phyloP scores from a whole-genome alignment of 2,329 filamentous ascomycete species.

The Verticillium tricorpus region DNA sequence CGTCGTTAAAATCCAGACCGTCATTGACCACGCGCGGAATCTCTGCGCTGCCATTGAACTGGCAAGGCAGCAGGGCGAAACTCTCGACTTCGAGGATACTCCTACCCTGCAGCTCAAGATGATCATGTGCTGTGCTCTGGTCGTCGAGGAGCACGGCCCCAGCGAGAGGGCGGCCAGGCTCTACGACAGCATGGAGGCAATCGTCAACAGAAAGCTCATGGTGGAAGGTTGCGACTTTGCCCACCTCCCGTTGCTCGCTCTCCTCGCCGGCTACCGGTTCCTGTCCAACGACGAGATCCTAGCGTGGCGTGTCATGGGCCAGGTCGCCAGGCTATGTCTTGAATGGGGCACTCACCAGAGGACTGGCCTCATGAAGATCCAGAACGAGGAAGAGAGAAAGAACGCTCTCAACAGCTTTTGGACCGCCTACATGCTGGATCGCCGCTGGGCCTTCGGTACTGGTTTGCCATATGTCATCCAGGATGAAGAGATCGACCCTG shows the following conservation, averaged over 20 bases:
- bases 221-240: conserved; percentile 43
- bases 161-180: conserved; percentile 69
- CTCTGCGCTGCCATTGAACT: conserved; percentile 69
- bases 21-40: conserved; percentile 65
- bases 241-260: conserved; percentile 45
- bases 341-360: conserved; percentile 80
- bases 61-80: conserved; percentile 26
- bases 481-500: conserved; percentile 79
- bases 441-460: conserved; percentile 85
- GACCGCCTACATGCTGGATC: conserved; percentile 80
- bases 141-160: conserved; percentile 74
- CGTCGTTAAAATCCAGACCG: conserved; percentile 66
- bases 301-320: conserved; percentile 81
- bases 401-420: conserved; percentile 74
- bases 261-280: conserved; percentile 68
- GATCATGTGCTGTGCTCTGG: conserved; percentile 72
- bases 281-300: conserved; percentile 80
- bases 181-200: conserved; percentile 70
- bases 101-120: conserved; percentile 73
- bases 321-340: conserved; percentile 73
- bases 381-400: conserved; percentile 62
- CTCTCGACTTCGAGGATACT: conserved; percentile 39
- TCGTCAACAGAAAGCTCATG: conserved; percentile 63
- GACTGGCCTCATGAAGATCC: conserved; percentile 66
- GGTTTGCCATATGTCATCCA: conserved; percentile 82